Base-by-base conservation (phyloP, 2,329 filamentous ascomycete genomes). In the Aspergillus neotritici region DNA sequence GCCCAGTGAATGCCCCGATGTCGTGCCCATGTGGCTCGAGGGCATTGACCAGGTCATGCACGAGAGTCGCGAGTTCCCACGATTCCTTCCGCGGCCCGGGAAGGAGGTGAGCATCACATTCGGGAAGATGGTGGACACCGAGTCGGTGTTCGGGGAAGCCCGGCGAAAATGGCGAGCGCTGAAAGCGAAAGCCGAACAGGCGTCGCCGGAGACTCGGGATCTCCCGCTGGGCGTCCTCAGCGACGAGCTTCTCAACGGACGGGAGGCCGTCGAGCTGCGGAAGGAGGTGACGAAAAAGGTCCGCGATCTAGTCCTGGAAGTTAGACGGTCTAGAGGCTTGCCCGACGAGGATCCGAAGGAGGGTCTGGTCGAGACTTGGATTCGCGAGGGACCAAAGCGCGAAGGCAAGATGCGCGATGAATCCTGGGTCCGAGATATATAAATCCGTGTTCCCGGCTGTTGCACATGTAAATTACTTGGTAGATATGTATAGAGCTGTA, bases 11-110 rank as follows among this genome's bases (percentile, higher is more conserved):
- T 83, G 86, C 49, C 93, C 93, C 0, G 87, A 94, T 54, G 78
- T 98, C 14, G 78, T 98, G 30, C 89, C 93, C 34, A 91, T 98
- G 69, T 98, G 94, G 74, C 84, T 97, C 38, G 87, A 96, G 58
- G 93, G 93, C 21, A 86, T 86, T 12, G 86, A 96, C 61, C 70
- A 84, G 46, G 75, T 95, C 54, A 96, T 97, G 91, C 78, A 87
- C 57, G 91, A 97, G 66, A 77, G 82, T 45, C 79, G 93, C 35
- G 69, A 68, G 2, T 95, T 83, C 56, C 93, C 91, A 1, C 80
- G 87, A 10, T 93, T 87, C 58, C 56, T 94, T 11, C 93, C 93
- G 1, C 79, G 91, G 3, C 68, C 81, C 63, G 93, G 93, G 15
- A 82, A 91, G 45, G 79, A 78, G 12, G 53, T 64, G 28, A 58